Base-by-base conservation (phyloP, 2,329 filamentous ascomycete species). In the Sarocladium kiliense region DNA sequence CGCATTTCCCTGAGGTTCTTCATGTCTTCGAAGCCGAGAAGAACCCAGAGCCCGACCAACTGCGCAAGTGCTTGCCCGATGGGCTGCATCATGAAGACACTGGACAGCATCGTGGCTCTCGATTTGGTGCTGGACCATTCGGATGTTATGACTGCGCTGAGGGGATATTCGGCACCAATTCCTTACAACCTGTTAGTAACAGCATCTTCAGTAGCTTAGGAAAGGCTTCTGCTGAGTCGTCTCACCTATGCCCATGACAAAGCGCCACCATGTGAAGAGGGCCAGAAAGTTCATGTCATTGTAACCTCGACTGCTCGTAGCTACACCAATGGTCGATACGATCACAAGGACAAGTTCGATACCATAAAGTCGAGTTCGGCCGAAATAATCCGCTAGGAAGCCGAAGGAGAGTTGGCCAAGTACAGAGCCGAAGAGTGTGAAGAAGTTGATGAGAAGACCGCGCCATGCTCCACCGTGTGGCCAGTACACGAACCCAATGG, bases 41-140 rank as follows among this genome's bases (percentile, higher is more conserved):
- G 47, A 36, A 51, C 47, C 47, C 47, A 51, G 25, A 51, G 47
- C 3, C 47, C 47, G 27, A 51, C 47, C 5, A 51, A 18, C 47
- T 86, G 84, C 14, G 84, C 84, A 1, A 85, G 73, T 2, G 86
- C 79, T 63, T 88, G 85, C 5, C 85, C 85, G 9, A 88, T 70
- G 1, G 85, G 84, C 60, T 88, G 85, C 80, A 86, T 87, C 61
- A 86, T 76, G 64, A 88, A 88, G 30, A 88, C 84, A 3, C 78
- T 78, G 5, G 85, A 81, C 59, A 88, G 72, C 85, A 88, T 88
- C 19, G 77, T 81, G n/a, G 80, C 80, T 50, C 85, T 74, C n/a
- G 84, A 83, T 49, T 78, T 79, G 0, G 82, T 87, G 54, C 77
- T 80, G 4, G 78, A 73, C 72, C 78, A 87, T 74, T 88, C 86